phyloP scores from a whole-genome alignment of 331 rosid species.

The Ulmus americana region DNA sequence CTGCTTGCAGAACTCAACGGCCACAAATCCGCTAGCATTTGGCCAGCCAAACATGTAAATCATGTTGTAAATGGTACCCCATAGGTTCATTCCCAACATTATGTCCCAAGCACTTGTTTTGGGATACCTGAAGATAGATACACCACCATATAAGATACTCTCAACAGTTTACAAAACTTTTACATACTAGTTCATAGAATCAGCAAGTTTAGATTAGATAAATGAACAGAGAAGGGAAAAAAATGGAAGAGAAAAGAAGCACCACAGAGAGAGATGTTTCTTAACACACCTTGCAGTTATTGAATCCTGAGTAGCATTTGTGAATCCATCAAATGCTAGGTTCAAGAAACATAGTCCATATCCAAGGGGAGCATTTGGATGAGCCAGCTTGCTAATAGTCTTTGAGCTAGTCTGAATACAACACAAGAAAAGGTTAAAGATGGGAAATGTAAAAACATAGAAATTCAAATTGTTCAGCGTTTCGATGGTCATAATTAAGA shows the following conservation, averaged over 20 bases:
- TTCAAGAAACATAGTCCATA: slow-evolving; percentile 88
- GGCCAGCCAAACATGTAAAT: slow-evolving; percentile 95
- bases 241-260: neutral
- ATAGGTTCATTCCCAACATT: slow-evolving; percentile 96
- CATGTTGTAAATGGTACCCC: slow-evolving; percentile 95
- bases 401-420: slow-evolving; percentile 81
- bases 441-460: neutral
- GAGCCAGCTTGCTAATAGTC: slow-evolving; percentile 81
- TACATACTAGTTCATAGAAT: neutral
- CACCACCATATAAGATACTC: neutral
- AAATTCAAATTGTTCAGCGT: neutral
- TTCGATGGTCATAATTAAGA: neutral
- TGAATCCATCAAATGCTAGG: slow-evolving; percentile 97
- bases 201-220: neutral
- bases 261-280: slow-evolving; percentile 2
- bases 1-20: slow-evolving; percentile 71
- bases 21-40: slow-evolving; percentile 60
- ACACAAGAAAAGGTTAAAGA: slow-evolving; percentile 12
- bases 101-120: slow-evolving; percentile 96
- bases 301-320: slow-evolving; percentile 99
- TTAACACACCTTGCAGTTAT: slow-evolving; percentile 54
- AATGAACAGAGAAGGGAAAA: neutral
- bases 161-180: neutral
- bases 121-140: slow-evolving; percentile 57
- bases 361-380: slow-evolving; percentile 93